Percentiles rank a stretch among this genome's conserved stretches.
Conservation (phyloP, 208 protist species). For the Leishmania martiniquensis region DNA sequence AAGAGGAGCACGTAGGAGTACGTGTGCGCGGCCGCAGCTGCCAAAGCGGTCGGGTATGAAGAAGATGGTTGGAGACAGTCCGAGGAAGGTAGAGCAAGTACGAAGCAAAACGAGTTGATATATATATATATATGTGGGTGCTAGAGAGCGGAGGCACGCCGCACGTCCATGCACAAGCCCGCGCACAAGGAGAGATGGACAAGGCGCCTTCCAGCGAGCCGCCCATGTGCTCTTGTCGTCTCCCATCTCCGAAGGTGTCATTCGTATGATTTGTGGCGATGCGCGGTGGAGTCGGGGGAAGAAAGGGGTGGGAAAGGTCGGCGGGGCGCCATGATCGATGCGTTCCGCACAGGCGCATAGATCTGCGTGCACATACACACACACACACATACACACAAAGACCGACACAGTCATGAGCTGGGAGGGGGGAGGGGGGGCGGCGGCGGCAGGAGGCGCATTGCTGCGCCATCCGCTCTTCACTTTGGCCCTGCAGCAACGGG, state of each 20-base stretch:
- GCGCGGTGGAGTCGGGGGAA: neutral
- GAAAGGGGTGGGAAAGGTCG: neutral
- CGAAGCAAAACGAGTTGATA: neutral
- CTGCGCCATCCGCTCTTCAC: neutral
- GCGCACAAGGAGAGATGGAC: neutral
- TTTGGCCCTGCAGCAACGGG: neutral
- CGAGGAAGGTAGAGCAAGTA: neutral
- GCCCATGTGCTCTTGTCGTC: neutral
- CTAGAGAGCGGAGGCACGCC: neutral
- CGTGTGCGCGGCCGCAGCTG: neutral
- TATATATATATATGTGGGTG: neutral
- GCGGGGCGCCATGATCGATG: neutral
- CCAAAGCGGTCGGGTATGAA: neutral
- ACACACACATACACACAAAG: neutral
- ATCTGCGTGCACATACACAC: neutral
- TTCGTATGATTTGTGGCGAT: neutral
- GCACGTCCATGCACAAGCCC: too few species aligned
- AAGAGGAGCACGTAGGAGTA: neutral
- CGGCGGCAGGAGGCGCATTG: neutral
- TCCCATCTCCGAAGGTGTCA: neutral
- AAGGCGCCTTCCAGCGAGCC: neutral
- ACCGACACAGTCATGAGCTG: neutral
- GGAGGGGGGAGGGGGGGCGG: too few species aligned
- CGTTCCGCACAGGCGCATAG: neutral
- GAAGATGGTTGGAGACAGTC: neutral